These are phyloP conservation scores for Phytophthora constricta DNA, from an alignment of 352 stramenopile genomes.

Conservation along the genomic window DNA sequence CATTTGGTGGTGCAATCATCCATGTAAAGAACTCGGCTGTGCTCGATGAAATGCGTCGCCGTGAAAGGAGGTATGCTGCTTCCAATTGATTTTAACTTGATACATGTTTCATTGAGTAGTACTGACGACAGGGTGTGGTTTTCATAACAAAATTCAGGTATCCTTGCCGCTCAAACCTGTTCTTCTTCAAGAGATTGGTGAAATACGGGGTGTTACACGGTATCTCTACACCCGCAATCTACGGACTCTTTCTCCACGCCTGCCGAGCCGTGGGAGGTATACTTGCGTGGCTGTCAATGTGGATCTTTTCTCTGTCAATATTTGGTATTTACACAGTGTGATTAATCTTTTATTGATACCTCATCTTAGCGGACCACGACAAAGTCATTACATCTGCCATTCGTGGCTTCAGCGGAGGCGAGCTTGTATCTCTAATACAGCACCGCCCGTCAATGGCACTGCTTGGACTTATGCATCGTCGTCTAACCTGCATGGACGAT, in stretches of 20 bases:
- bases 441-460: conserved; percentile 80
- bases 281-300: neutral
- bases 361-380: conserved; percentile 79
- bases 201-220: conserved; percentile 82
- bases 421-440: conserved; percentile 80
- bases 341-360: conserved; percentile 11
- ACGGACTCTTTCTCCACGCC: conserved; percentile 75
- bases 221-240: conserved; percentile 73
- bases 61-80: conserved; percentile 53
- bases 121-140: neutral
- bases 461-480: conserved; percentile 70
- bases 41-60: conserved; percentile 70
- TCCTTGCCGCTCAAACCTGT: conserved; percentile 64
- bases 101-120: neutral
- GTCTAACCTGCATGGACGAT: conserved; percentile 74
- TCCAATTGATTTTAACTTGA: neutral
- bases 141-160: conserved; percentile 39
- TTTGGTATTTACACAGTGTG: too few relatives aligned
- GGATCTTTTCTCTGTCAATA: too few relatives aligned
- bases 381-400: conserved; percentile 86
- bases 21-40: conserved; percentile 63
- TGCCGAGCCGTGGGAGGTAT: conserved; percentile 64
- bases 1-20: conserved; percentile 76
- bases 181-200: conserved; percentile 79
- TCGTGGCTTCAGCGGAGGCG: conserved; percentile 78